Evolutionary conservation across 805 yeast species (phyloP), one percentile per base, ranked within the genome.

Genomic region (Saccharomyces kudriavzevii): DNA sequence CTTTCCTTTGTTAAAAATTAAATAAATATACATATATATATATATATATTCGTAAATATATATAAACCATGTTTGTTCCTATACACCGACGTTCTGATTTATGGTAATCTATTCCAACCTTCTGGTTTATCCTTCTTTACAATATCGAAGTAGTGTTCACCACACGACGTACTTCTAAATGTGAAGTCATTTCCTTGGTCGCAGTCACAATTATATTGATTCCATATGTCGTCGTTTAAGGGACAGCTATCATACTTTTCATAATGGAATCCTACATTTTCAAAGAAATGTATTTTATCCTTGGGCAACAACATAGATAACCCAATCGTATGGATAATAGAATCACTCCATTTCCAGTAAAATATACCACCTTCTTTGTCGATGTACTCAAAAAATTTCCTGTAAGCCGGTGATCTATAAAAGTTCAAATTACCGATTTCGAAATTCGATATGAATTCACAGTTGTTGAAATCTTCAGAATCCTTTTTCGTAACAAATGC

Each of bases 341-440:
- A 94, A 67, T 86, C 94, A 52, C 94, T 91, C 90, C 95, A 88
- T 63, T 91, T 76, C 70, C 85, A 86, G 70, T 89, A 88, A 73
- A 84, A 89, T 63, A 89, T 83, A 4, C 94, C 94, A 56, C 92
- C 89, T 1, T 81, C 72, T 49, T 72, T 69, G 65, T 88, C 91
- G 52, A 87, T 75, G 60, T 77, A 71, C 25, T 82, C 80, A 58
- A 87, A 85, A 68, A 82, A 86, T 49, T 75, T 77, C 25, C 74
- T 67, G 69, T 87, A 89, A 20, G 83, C 83, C 54, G 83, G 78
- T 26, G 81, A 71, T 62, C 89, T 73, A 79, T 85, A 87, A 65
- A 89, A 81, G 51, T 81, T 77, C 69, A 89, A 75, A 56, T 78
- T 77, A 5, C 83, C 94, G 56, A 89, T 80, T 68, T 89, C 96